Conservation (phyloP, 768 basidiomycete genomes). For the Leccinum uliginosum region DNA sequence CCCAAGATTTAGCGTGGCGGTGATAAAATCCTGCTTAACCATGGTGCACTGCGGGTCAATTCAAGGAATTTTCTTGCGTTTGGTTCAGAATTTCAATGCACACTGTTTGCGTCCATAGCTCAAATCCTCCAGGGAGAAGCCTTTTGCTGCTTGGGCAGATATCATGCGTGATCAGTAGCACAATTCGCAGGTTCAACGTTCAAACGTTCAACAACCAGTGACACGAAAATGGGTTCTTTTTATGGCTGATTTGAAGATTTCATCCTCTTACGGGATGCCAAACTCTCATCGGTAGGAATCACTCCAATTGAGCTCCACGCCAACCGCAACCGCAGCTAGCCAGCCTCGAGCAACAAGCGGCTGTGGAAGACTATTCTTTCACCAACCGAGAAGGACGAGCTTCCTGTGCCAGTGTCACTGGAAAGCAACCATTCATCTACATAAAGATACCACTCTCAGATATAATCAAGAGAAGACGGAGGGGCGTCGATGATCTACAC, state of each 20-base stretch:
- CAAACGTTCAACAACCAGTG: neutral
- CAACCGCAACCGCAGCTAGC: slow-evolving; percentile 28
- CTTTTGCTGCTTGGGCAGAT: slow-evolving; percentile 92
- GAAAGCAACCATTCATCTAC: neutral
- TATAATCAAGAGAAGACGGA: slow-evolving; percentile 41
- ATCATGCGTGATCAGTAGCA: slow-evolving; percentile 47
- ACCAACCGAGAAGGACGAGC: slow-evolving; percentile 4
- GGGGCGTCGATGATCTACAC: neutral
- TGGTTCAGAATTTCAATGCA: too few relatives aligned
- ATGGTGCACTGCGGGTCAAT: too few relatives aligned
- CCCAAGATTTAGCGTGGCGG: too few relatives aligned
- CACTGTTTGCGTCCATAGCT: too few relatives aligned
- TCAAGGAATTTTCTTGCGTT: too few relatives aligned
- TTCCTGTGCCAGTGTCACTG: slow-evolving; percentile 2
- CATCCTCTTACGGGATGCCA: slow-evolving; percentile 53
- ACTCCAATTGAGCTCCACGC: slow-evolving; percentile 21
- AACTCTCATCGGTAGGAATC: slow-evolving; percentile 15
- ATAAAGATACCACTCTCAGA: slow-evolving; percentile 29
- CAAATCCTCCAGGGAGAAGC: too few relatives aligned
- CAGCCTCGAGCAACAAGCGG: slow-evolving; percentile 35
- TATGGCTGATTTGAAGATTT: slow-evolving; percentile 68
- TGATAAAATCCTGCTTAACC: too few relatives aligned
- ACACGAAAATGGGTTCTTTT: slow-evolving; percentile 55
- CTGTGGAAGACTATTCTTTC: slow-evolving; percentile 10
- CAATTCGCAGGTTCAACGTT: neutral